These are phyloP conservation scores for Papilionanthe hybrid DNA, from an alignment of 116 monocot genomes.

Conservation along the genomic window DNA sequence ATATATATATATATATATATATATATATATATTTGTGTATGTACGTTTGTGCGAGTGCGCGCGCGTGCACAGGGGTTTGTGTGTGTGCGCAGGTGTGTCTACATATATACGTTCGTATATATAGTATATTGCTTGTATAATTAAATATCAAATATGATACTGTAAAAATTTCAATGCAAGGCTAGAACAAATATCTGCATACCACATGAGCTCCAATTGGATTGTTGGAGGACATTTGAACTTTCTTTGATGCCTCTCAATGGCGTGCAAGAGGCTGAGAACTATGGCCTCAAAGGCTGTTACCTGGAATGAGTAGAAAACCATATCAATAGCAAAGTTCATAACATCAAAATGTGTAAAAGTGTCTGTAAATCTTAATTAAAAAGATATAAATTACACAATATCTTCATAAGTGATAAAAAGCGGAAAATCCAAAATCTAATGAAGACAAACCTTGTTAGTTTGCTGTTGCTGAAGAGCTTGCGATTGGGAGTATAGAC, in stretches of 20 bases:
- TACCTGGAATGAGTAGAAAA: conserved; percentile 40
- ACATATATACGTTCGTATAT: too few species aligned
- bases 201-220: conserved; percentile 94
- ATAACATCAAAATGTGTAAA: neutral
- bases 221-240: conserved; percentile 75
- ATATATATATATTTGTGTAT: too few species aligned
- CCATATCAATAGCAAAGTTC: conserved; percentile 1
- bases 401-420: neutral
- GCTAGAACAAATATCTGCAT: neutral
- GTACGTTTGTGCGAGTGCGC: too few species aligned
- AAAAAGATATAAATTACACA: neutral
- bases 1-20: too few species aligned
- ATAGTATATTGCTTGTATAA: too few species aligned
- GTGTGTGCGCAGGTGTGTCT: too few species aligned
- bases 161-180: neutral
- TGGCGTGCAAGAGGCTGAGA: conserved; percentile 57
- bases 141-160: too few species aligned
- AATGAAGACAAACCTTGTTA: conserved; percentile 53
- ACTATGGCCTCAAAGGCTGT: conserved; percentile 92
- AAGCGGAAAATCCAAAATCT: neutral
- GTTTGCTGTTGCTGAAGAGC: conserved; percentile 58
- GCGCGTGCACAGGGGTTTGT: too few species aligned
- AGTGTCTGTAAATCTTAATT: neutral
- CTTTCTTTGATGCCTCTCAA: conserved; percentile 59
- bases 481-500: conserved; percentile 42